Evolutionary conservation across 805 yeast genomes (phyloP).

Genomic region (Starmerella powellii): DNA sequence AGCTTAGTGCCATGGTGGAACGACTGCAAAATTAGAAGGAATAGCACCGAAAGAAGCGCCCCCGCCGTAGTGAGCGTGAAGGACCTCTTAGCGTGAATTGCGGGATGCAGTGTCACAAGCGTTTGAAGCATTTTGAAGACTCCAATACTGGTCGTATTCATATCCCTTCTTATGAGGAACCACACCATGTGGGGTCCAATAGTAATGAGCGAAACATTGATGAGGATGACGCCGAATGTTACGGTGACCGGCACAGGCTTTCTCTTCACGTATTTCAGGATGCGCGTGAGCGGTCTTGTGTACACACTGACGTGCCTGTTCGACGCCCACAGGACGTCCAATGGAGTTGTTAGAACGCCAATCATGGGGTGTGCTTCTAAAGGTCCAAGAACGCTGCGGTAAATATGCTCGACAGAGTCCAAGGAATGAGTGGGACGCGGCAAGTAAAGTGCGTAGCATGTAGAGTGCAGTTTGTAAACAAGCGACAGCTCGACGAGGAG

Average conservation of each 20-base stretch:
- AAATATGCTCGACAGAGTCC: background rate
- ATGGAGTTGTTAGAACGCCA: conserved; percentile 16
- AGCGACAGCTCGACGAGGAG: conserved; percentile 17
- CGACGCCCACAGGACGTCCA: background rate
- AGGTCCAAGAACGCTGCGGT: background rate
- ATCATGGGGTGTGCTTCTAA: conserved; percentile 11
- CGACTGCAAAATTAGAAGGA: background rate
- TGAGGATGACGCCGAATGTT: conserved; percentile 19
- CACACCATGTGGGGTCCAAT: conserved; percentile 22
- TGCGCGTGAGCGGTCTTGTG: conserved; percentile 15
- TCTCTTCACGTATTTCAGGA: conserved; percentile 15
- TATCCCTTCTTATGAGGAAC: conserved; percentile 11
- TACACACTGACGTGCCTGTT: background rate
- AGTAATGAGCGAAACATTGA: conserved; percentile 17
- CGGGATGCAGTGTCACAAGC: conserved; percentile 13
- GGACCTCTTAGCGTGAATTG: conserved; percentile 3
- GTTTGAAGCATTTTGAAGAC: conserved; percentile 17
- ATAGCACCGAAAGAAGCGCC: background rate
- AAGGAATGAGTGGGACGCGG: conserved; percentile 15
- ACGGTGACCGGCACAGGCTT: conserved; percentile 21
- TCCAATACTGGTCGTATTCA: conserved; percentile 12
- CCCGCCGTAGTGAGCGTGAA: conserved; percentile 7
- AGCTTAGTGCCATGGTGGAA: no score
- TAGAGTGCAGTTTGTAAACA: conserved; percentile 19
- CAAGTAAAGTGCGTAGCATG: conserved; percentile 23